Conservation (phyloP, 768 basidiomycete genomes). For the Hygrophorus russula region DNA sequence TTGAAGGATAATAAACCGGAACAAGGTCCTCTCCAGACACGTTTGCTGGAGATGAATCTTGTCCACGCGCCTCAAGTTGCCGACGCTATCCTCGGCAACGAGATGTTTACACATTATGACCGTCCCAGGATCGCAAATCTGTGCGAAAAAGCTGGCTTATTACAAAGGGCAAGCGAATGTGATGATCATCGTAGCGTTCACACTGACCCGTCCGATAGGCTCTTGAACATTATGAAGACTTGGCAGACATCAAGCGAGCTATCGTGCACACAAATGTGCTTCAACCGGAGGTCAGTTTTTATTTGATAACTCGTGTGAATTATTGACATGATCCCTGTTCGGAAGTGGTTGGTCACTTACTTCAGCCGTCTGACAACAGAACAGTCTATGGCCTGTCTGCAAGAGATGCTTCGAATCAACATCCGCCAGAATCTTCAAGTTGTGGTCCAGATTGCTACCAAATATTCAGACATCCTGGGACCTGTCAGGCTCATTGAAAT, state of each 20-base stretch:
- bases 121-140: constrained; percentile 94
- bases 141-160: constrained; percentile 93
- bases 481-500: constrained; percentile 97
- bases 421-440: constrained; percentile 96
- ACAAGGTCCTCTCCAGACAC: constrained; percentile 91
- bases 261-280: constrained; percentile 86
- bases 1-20: constrained; percentile 98
- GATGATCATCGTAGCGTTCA: neutral
- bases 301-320: neutral
- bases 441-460: constrained; percentile 95
- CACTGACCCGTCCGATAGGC: constrained; percentile 44
- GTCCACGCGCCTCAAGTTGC: constrained; percentile 97
- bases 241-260: constrained; percentile 97
- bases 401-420: constrained; percentile 95
- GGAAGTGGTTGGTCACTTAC: constrained; percentile 90
- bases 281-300: constrained; percentile 58
- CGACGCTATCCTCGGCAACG: constrained; percentile 96
- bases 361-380: constrained; percentile 96
- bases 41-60: constrained; percentile 95
- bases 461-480: constrained; percentile 96
- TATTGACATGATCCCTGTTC: constrained; percentile 4
- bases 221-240: constrained; percentile 94
- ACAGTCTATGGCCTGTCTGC: constrained; percentile 90
- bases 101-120: constrained; percentile 98
- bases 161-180: constrained; percentile 64